Base-by-base conservation (phyloP, 169 alveolate genomes). In the Amoebophrya sp. region DNA sequence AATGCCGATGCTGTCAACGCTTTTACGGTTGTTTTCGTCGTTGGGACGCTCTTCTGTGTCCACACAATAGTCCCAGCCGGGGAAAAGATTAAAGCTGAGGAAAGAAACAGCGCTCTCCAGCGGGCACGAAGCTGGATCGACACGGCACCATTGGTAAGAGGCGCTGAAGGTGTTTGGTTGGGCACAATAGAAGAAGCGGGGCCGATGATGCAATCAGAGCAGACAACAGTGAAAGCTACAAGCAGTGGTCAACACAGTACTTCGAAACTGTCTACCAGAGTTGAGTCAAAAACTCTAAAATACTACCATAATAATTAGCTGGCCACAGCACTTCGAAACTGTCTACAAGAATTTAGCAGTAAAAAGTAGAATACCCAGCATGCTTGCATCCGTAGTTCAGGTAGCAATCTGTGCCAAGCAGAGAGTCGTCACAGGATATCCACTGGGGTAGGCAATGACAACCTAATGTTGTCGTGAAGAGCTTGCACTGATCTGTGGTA, bases 301-400 rank as follows among this genome's bases (percentile, higher is more conserved):
- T 65, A 65, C 83, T 53, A 53, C 76, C 10, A 53, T 0, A 26
- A 65, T 26, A 65, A 36, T 26, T 0, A 65, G 1, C 36, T 26
- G 26, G 33, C 26, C 3, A 1, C 26, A 6, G 33, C 83, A 0
- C 1, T 29, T 65, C 1, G 83, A 26, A 65, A 6, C 18, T 47
- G 65, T 47, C 6, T 18, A 18, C 18, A 47, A 12, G 18, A 18
- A 47, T 18, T 47, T 47, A 47, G 29, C 18, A 12, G 65, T 47
- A 53, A 53, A 23, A 53, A 53, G 23, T 10, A 10, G 23, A 14
- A 14, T 65, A 65, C 83, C 83, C 83, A 6, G 83, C 83, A 36
- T 65, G 83, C 83, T 65, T 65, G 83, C 83, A 65, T 65, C 83
- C 83, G 83, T 65, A 65, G 26, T 65, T 65, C 33, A 65, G 83